These are phyloP conservation scores for Botrytis pseudocinerea DNA, from an alignment of 2,329 filamentous ascomycete genomes.

Conservation along the genomic window DNA sequence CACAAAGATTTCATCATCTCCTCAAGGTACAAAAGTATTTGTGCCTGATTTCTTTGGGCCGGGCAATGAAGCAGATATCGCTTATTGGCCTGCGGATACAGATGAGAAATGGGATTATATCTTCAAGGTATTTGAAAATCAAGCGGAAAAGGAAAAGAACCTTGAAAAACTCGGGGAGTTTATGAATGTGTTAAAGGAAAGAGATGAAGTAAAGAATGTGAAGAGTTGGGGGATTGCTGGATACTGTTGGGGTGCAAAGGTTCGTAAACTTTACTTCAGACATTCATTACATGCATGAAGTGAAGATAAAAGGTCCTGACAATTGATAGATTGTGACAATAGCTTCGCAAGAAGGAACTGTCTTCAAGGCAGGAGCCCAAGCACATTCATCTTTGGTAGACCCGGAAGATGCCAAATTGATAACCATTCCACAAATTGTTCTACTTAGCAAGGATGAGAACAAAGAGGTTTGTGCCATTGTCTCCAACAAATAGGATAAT, in stretches of 20 bases:
- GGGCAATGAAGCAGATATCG: slow-evolving; percentile 45
- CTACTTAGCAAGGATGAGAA: slow-evolving; percentile 66
- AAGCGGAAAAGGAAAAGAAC: slow-evolving; percentile 24
- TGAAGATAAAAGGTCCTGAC: neutral
- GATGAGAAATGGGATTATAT: slow-evolving; percentile 31
- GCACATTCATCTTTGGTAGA: slow-evolving; percentile 64
- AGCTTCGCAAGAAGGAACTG: slow-evolving; percentile 52
- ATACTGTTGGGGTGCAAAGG: slow-evolving; percentile 69
- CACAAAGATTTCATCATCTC: slow-evolving; percentile 43
- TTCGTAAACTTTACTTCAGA: neutral
- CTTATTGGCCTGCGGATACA: slow-evolving; percentile 29
- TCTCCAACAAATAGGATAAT: slow-evolving; percentile 44
- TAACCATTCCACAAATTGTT: slow-evolving; percentile 61
- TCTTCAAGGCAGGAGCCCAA: slow-evolving; percentile 55
- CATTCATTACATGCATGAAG: no score
- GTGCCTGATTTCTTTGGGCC: slow-evolving; percentile 84
- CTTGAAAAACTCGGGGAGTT: slow-evolving; percentile 24
- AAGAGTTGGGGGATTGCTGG: slow-evolving; percentile 38
- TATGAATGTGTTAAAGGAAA: slow-evolving; percentile 24
- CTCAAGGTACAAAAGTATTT: slow-evolving; percentile 69
- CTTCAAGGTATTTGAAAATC: slow-evolving; percentile 30
- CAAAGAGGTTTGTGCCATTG: slow-evolving; percentile 36
- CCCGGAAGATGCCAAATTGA: slow-evolving; percentile 56
- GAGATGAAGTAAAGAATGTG: slow-evolving; percentile 28
- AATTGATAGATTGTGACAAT: slow-evolving; percentile 51